Percentiles rank a stretch among this genome's conserved stretches.
Conservation (phyloP, 192 early-diverging fungal species). For the Coemansia umbellata region DNA sequence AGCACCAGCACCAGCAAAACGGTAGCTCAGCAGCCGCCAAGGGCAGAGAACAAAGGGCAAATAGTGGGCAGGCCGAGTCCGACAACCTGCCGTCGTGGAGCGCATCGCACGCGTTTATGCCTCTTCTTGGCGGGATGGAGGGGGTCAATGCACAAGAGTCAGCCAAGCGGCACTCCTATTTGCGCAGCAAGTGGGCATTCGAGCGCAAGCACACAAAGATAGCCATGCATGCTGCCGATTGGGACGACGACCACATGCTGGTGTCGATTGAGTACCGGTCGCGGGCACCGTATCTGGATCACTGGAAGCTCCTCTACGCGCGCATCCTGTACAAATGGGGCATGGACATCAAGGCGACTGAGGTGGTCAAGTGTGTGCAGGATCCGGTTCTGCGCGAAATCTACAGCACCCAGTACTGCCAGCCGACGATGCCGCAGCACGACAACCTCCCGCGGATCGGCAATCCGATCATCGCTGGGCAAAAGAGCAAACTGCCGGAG, state of each 20-base stretch:
- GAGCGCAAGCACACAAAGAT: conserved; percentile 20
- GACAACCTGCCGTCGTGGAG: background rate
- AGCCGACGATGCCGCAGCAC: conserved; percentile 34
- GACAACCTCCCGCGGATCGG: conserved; percentile 29
- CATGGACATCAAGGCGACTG: conserved; percentile 42
- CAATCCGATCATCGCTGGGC: conserved; percentile 5
- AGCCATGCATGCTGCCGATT: conserved; percentile 6
- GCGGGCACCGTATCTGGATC: conserved; percentile 34
- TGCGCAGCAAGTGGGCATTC: conserved; percentile 22
- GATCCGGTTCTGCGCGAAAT: conserved; percentile 18
- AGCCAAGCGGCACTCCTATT: conserved; percentile 18
- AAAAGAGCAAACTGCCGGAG: no score
- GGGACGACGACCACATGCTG: background rate
- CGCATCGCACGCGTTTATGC: background rate
- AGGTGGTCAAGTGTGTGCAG: conserved; percentile 39
- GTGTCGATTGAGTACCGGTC: background rate
- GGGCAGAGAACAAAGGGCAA: background rate
- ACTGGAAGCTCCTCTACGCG: conserved; percentile 46
- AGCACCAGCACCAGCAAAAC: background rate
- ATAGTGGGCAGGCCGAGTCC: background rate
- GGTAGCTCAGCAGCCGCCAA: background rate
- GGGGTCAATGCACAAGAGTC: conserved; percentile 12
- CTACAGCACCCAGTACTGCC: conserved; percentile 33
- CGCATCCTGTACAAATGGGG: conserved; percentile 40
- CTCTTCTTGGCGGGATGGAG: conserved; percentile 2